Percentiles rank a stretch among this genome's conserved stretches.
These are phyloP conservation scores for Neonectria faginata DNA, from an alignment of 2,329 filamentous ascomycete species.

Conservation along the genomic window DNA sequence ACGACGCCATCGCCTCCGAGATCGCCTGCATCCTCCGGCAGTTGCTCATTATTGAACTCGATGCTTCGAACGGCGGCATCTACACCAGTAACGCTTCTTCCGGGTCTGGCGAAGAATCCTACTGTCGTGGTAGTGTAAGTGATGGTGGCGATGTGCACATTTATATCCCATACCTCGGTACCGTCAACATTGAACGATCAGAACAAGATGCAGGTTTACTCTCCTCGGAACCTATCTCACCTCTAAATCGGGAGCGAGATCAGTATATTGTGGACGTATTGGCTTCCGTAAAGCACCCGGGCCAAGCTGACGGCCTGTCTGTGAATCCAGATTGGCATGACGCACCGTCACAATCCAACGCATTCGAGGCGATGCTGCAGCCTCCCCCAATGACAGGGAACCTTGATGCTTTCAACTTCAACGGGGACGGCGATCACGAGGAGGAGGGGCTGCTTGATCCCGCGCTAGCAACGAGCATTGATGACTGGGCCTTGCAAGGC, in stretches of 20 bases:
- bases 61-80: background rate
- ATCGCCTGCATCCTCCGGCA: background rate
- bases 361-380: background rate
- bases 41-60: background rate
- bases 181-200: background rate
- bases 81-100: background rate
- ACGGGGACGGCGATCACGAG: background rate
- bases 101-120: background rate
- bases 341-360: background rate
- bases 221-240: background rate
- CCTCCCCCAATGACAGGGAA: background rate
- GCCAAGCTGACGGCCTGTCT: background rate
- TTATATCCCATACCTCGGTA: background rate
- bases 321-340: background rate
- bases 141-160: background rate
- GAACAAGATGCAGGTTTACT: background rate
- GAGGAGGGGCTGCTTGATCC: background rate
- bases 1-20: background rate
- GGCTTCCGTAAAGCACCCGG: background rate
- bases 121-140: background rate
- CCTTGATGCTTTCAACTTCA: background rate
- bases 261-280: background rate
- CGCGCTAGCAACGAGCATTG: background rate
- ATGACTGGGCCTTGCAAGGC: background rate
- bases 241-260: background rate